phyloP scores from a whole-genome alignment of 768 basidiomycete species.

The Cystoderma amianthinum region DNA sequence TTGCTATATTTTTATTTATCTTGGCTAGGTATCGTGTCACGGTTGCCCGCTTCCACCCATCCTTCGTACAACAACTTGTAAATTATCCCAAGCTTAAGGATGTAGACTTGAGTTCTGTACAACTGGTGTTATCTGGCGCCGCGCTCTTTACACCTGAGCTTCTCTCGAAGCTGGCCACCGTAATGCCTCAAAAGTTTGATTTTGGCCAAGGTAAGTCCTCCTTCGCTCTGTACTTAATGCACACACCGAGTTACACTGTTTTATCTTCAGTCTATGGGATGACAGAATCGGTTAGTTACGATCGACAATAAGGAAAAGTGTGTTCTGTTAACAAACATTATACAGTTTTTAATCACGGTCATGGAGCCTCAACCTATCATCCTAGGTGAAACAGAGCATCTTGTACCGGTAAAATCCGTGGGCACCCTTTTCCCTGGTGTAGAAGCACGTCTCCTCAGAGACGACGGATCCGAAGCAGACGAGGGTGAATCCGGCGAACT shows the following conservation, averaged over 20 bases:
- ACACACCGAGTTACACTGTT: not conserved
- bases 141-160: not conserved
- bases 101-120: not conserved
- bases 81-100: not conserved
- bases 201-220: not conserved
- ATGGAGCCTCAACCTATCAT: not conserved
- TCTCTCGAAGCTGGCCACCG: not conserved
- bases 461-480: conserved; percentile 43
- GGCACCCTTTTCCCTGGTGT: not conserved
- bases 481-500: conserved; percentile 52
- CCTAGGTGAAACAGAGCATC: not conserved
- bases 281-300: conserved; percentile 51
- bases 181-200: not conserved
- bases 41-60: not conserved
- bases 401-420: not conserved
- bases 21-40: not conserved
- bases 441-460: conserved; percentile 32
- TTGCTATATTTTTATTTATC: not conserved
- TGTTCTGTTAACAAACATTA: not conserved
- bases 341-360: not conserved
- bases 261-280: conserved; percentile 56
- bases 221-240: not conserved
- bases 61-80: not conserved
- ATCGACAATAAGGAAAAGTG: not conserved
- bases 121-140: not conserved